phyloP scores from a whole-genome alignment of 202 grass and related monocot species.

The Dendrocalamus latiflorus region DNA sequence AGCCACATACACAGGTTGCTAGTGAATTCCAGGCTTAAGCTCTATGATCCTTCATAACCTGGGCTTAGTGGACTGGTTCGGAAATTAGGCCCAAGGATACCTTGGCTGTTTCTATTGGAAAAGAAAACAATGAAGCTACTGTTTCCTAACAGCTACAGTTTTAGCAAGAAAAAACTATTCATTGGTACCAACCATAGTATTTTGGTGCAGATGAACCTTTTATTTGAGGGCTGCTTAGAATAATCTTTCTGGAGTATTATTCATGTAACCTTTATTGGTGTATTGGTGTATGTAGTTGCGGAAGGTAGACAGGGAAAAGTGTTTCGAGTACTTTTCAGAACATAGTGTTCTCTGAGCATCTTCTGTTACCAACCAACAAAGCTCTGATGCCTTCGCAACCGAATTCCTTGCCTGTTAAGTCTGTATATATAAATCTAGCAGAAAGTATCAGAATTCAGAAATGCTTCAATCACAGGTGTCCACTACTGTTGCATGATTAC shows the following conservation, averaged over 20 bases:
- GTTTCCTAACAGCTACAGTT: not conserved
- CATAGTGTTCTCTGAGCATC: not conserved
- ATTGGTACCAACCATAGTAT: not conserved
- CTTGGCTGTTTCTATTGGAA: not conserved
- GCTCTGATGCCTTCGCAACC: not conserved
- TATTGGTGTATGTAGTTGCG: not conserved
- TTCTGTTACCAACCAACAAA: slow-evolving; percentile 22
- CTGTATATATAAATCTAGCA: not conserved
- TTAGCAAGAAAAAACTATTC: not conserved
- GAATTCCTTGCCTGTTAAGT: slow-evolving; percentile 20
- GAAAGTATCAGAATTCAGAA: not conserved
- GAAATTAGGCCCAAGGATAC: not conserved
- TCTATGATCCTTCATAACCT: not conserved
- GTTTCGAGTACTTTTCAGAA: not conserved
- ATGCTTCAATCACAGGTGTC: slow-evolving; percentile 4
- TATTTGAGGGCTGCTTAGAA: not conserved
- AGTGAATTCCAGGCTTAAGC: not conserved
- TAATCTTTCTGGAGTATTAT: not conserved
- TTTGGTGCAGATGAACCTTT: not conserved
- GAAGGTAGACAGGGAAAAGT: not conserved
- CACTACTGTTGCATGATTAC: slow-evolving; percentile 1
- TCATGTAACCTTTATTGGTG: not conserved
- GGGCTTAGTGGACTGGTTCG: too few relatives aligned
- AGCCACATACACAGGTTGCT: too few relatives aligned
- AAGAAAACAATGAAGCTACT: not conserved